Evolutionary conservation across 2,329 filamentous ascomycete genomes (phyloP).

Genomic region (Pseudocercospora eumusae): DNA sequence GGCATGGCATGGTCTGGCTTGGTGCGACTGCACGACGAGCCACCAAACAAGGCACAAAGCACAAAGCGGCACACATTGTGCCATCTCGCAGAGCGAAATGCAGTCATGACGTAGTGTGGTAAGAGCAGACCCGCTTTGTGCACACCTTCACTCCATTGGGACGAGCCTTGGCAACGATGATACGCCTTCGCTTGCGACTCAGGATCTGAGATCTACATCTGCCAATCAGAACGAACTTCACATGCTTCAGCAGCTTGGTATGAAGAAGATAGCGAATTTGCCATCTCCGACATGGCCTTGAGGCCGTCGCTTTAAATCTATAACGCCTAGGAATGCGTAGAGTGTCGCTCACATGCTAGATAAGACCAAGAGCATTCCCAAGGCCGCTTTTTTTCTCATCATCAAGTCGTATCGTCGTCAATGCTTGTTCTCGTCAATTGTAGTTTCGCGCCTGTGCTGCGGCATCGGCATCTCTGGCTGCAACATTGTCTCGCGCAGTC

Average conservation of each 20-base stretch:
- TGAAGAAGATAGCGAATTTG: too few relatives aligned
- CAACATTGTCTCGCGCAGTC: slow-evolving; percentile 65
- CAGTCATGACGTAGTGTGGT: background rate
- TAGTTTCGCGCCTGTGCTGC: slow-evolving; percentile 57
- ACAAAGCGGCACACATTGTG: background rate
- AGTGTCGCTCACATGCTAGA: background rate
- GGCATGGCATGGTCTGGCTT: background rate
- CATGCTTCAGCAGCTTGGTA: too few relatives aligned
- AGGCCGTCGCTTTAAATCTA: background rate
- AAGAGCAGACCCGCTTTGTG: background rate
- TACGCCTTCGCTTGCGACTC: background rate
- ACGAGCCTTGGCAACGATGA: background rate
- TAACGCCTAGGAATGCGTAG: background rate
- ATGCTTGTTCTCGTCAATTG: slow-evolving; percentile 28
- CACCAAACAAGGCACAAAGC: slow-evolving; percentile 2
- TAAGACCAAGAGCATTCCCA: background rate
- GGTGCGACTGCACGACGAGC: slow-evolving; percentile 1
- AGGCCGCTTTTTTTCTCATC: background rate
- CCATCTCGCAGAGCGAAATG: slow-evolving; percentile 4
- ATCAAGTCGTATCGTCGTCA: slow-evolving; percentile 6
- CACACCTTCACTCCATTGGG: background rate
- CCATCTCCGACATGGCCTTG: background rate
- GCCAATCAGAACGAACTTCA: background rate
- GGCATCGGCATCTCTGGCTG: slow-evolving; percentile 67
- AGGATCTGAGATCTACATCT: background rate